phyloP scores from a whole-genome alignment of 441 rosid species.

The Geranium incanum region DNA sequence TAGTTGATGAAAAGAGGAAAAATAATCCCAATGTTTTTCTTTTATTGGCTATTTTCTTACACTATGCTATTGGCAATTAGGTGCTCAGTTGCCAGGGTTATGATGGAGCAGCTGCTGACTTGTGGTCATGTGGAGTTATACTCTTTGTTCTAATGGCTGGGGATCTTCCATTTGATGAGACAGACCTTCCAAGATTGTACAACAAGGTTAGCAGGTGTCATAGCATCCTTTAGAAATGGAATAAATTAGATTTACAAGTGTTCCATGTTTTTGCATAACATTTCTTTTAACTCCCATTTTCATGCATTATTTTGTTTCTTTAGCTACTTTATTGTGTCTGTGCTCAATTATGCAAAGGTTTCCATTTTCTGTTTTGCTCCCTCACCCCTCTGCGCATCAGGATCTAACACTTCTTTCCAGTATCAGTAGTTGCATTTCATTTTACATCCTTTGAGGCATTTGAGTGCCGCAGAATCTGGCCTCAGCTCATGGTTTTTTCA shows the following conservation, averaged over 20 bases:
- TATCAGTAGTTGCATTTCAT: background rate
- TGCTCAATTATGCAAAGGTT: background rate
- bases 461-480: background rate
- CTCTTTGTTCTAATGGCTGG: constrained; percentile 89
- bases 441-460: constrained; percentile 1
- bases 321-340: background rate
- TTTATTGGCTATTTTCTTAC: constrained; percentile 11
- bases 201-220: constrained; percentile 45
- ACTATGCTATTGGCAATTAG: constrained; percentile 24
- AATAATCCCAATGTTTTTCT: background rate
- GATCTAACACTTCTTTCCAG: background rate
- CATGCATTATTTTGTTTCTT: background rate
- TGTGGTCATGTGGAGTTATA: constrained; percentile 94
- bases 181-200: constrained; percentile 71
- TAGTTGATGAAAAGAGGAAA: background rate
- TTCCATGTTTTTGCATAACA: constrained; percentile 5
- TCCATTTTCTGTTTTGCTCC: background rate
- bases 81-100: constrained; percentile 71
- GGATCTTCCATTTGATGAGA: constrained; percentile 71
- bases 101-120: constrained; percentile 84
- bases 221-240: constrained; percentile 16
- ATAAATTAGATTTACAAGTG: constrained; percentile 3
- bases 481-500: background rate
- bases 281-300: background rate
- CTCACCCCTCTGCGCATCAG: background rate